Evolutionary conservation across 106 monocot genomes (phyloP).

Genomic region (Hemerocallis citrina): DNA sequence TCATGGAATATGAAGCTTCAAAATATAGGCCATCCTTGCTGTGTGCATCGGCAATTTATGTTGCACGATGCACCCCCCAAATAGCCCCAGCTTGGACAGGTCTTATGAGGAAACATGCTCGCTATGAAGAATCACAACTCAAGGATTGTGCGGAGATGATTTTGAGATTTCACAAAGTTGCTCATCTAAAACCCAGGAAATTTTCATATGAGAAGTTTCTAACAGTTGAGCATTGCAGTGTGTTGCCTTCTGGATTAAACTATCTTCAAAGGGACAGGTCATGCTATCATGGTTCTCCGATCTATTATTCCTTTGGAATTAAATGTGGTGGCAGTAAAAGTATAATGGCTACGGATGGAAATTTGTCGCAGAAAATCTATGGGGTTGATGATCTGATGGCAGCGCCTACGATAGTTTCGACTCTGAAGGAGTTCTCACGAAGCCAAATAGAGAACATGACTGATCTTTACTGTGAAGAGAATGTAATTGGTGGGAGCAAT

Average conservation of each 20-base stretch:
- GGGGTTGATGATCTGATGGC: not conserved
- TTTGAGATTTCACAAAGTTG: no score
- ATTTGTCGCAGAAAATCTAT: no score
- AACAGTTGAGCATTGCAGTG: no score
- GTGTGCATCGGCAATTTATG: slow-evolving; percentile 44
- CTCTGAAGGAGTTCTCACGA: slow-evolving; percentile 54
- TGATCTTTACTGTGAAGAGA: slow-evolving; percentile 44
- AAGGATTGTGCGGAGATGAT: no score
- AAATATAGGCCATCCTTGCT: slow-evolving; percentile 43
- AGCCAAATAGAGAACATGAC: slow-evolving; percentile 52
- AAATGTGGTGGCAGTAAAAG: no score
- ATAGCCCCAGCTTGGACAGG: slow-evolving; percentile 29
- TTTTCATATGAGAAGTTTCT: no score
- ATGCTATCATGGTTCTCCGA: no score
- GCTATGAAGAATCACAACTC: slow-evolving; percentile 32
- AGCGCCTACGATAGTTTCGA: slow-evolving; percentile 13
- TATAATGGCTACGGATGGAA: no score
- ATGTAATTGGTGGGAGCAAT: slow-evolving; percentile 66
- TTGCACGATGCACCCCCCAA: slow-evolving; percentile 33
- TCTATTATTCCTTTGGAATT: no score
- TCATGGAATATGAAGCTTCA: slow-evolving; percentile 40
- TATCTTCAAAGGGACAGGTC: no score
- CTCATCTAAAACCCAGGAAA: no score
- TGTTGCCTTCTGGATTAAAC: no score
- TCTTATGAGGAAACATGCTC: slow-evolving; percentile 30